Conservation (phyloP, 352 stramenopile genomes). For the Phytophthora sp. region DNA sequence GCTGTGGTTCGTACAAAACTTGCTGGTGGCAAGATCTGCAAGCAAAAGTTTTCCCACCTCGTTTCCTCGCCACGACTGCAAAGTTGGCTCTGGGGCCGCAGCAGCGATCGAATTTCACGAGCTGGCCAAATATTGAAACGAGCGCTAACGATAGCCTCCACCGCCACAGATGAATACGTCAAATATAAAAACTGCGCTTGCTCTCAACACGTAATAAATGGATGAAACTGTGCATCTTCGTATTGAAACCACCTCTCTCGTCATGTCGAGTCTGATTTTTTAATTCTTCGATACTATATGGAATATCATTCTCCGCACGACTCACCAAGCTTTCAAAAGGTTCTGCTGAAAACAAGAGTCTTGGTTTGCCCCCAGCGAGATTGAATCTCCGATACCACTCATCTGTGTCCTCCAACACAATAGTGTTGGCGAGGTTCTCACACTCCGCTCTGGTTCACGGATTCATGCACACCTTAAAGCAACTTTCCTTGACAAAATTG, state of each 20-base stretch:
- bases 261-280: background rate
- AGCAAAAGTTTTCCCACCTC: conserved; percentile 9
- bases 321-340: conserved; percentile 16
- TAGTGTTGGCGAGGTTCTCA: conserved; percentile 12
- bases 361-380: conserved; percentile 32
- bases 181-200: background rate
- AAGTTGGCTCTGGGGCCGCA: background rate
- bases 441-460: conserved; percentile 33
- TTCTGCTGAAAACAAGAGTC: conserved; percentile 29
- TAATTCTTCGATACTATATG: background rate
- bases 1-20: conserved; percentile 4
- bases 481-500: conserved; percentile 28
- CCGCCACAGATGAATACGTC: conserved; percentile 11
- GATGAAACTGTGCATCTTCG: conserved; percentile 15
- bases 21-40: conserved; percentile 3
- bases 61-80: conserved; percentile 19
- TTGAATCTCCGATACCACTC: conserved; percentile 29
- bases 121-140: background rate
- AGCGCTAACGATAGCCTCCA: conserved; percentile 9
- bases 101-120: background rate
- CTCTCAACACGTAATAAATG: conserved; percentile 1
- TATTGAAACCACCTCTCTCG: no score
- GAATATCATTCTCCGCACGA: conserved; percentile 1
- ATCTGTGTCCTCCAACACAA: conserved; percentile 19
- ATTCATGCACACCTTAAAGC: conserved; percentile 37